Base-by-base conservation (phyloP, 164 flowering plant species). In the Stephania cephalantha region DNA sequence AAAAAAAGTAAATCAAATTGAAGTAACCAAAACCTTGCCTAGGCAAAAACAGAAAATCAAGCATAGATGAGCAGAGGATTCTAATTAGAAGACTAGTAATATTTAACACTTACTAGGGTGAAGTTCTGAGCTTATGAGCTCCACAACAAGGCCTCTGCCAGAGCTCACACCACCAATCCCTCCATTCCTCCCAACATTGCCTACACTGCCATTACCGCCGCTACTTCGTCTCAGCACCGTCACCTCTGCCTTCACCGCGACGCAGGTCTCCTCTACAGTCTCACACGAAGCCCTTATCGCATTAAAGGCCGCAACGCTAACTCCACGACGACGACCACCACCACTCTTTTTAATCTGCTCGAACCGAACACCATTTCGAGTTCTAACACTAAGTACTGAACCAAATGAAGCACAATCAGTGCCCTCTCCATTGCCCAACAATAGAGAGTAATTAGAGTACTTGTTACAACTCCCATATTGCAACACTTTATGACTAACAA, bases 31-130 rank as follows among this genome's bases (percentile, higher is more conserved):
- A 50, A 50, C 2, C 53, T 3, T 3, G 1, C 9, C 53, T 1
- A 48, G 53, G 13, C 12, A 15, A 50, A 50, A 50, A 50, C 0
- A 50, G 15, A 50, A 50, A 50, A 50, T 9, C 15, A 15, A 10
- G 55, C 13, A 3, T 50, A 7, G 55, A 48, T 8, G 53, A 11
- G 12, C 42, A 35, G 42, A 50, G 15, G 55, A 50, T 50, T 9
- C 10, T 50, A 9, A 50, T 50, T 50, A 12, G 17, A n/a, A 8
- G 55, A 58, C 18, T 18, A 35, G 42, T 4, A 58, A 58, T 58
- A 58, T 58, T 58, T 55, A 55, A 58, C n/a, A 58, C 64, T 58
- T 58, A 58, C 64, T 58, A n/a, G 64, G 64, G 64, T 58, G 5
- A n/a, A 58, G 64, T 58, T 58, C 64, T 1, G 64, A 58, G 64